These are phyloP conservation scores for Colletotrichum cereale DNA, from an alignment of 2,329 filamentous ascomycete species.

Conservation along the genomic window DNA sequence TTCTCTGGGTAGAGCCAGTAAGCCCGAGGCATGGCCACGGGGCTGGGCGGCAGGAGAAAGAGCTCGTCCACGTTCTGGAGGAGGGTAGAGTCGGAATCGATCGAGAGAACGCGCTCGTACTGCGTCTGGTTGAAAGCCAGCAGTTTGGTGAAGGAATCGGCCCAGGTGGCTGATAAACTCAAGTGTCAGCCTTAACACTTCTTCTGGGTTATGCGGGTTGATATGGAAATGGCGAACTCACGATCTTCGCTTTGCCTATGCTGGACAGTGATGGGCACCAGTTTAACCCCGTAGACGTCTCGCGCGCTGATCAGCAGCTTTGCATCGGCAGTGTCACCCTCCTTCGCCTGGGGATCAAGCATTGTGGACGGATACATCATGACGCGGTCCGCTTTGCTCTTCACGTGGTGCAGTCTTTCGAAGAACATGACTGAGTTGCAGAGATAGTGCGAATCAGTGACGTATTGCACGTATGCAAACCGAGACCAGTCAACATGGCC, in stretches of 20 bases:
- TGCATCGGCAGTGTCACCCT: slow-evolving; percentile 46
- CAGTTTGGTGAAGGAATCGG: slow-evolving; percentile 75
- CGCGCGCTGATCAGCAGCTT: slow-evolving; percentile 56
- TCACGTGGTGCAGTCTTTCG: slow-evolving; percentile 55
- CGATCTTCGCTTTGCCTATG: slow-evolving; percentile 51
- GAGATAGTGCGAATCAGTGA: slow-evolving; percentile 59
- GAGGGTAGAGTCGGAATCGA: slow-evolving; percentile 72
- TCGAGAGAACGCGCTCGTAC: slow-evolving; percentile 63
- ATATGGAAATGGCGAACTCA: slow-evolving; percentile 42
- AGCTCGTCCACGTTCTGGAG: slow-evolving; percentile 75
- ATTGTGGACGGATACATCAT: slow-evolving; percentile 60
- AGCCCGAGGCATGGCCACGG: slow-evolving; percentile 76
- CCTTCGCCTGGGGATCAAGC: slow-evolving; percentile 50
- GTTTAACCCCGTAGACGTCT: slow-evolving; percentile 58
- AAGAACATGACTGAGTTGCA: slow-evolving; percentile 66
- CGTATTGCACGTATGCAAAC: slow-evolving; percentile 64
- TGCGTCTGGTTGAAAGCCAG: slow-evolving; percentile 74
- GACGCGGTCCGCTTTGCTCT: slow-evolving; percentile 58
- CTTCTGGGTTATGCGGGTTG: no score
- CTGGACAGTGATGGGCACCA: slow-evolving; percentile 57
- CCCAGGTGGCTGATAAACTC: slow-evolving; percentile 62
- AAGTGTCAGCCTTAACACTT: neutral
- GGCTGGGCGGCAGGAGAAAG: slow-evolving; percentile 71
- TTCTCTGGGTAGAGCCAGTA: slow-evolving; percentile 73
- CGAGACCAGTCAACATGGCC: slow-evolving; percentile 54